phyloP scores from a whole-genome alignment of 225 moss, liverwort and hornwort genomes.

The Ulota crispa region DNA sequence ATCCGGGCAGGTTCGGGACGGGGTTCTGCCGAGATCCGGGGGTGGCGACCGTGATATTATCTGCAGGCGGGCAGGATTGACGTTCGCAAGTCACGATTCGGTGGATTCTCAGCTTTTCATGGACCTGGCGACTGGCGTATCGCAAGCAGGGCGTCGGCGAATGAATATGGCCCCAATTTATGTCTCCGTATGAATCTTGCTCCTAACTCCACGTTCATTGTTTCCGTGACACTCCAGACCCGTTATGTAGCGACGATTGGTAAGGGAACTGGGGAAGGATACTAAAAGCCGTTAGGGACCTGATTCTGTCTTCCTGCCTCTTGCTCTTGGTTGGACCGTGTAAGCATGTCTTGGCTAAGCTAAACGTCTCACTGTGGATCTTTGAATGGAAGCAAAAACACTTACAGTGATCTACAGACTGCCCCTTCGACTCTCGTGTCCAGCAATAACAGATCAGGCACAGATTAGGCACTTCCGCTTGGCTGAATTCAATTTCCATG shows the following conservation, averaged over 20 bases:
- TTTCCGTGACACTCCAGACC: background rate
- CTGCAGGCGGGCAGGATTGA: background rate
- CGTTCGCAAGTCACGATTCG: background rate
- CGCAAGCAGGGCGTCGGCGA: background rate
- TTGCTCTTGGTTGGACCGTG: background rate
- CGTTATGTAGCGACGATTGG: background rate
- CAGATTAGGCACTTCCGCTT: no score
- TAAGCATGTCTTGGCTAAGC: background rate
- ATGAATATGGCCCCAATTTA: background rate
- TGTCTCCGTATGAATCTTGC: background rate
- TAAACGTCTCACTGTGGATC: background rate
- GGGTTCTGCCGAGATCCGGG: conserved; percentile 20
- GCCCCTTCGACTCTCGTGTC: no score
- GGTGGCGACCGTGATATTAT: conserved; percentile 26
- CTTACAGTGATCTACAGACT: rapidly evolving
- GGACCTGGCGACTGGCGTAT: background rate
- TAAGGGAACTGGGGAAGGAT: background rate
- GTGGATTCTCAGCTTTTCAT: background rate
- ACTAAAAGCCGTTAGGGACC: background rate
- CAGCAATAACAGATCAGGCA: no score
- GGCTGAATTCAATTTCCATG: no score
- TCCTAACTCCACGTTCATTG: background rate
- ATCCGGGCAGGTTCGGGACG: conserved; percentile 16
- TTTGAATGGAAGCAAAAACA: background rate
- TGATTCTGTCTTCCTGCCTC: no score